A percentile compares a stretch with the other conserved stretches of the same genome.
Conservation (phyloP, 1,284 basidiomycete species). For the Tremellales sp. region DNA sequence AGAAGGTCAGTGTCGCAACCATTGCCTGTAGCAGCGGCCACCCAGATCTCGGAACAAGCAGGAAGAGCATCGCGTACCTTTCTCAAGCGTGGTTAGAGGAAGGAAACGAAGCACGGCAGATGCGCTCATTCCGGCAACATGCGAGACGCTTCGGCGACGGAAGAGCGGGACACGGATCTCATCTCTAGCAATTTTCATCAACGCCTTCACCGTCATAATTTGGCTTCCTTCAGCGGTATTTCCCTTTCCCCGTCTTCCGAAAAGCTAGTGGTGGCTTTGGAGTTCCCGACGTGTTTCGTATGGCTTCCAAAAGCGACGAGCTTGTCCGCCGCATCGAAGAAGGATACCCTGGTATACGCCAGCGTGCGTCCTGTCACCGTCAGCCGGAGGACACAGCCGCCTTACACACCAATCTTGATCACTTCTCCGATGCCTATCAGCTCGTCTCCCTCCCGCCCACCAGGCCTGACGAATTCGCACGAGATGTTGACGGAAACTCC, state of each 20-base stretch:
- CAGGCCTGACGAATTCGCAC: conserved; percentile 47
- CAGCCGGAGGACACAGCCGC: conserved; percentile 12
- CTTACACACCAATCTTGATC: conserved; percentile 34
- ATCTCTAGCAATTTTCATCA: too few relatives aligned
- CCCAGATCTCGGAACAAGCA: too few relatives aligned
- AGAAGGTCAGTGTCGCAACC: too few relatives aligned
- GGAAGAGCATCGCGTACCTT: too few relatives aligned
- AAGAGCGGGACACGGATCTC: too few relatives aligned
- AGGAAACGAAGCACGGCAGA: too few relatives aligned
- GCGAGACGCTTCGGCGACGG: too few relatives aligned
- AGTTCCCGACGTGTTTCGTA: conserved; percentile 45
- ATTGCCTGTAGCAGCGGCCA: too few relatives aligned
- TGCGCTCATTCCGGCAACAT: too few relatives aligned
- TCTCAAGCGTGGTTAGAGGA: too few relatives aligned
- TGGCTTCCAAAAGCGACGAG: conserved; percentile 47
- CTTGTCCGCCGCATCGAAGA: conserved; percentile 36
- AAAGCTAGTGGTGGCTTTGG: conserved; percentile 24
- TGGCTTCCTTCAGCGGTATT: conserved; percentile 14
- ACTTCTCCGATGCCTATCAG: conserved; percentile 41
- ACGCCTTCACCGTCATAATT: too few relatives aligned
- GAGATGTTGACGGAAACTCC: conserved; percentile 46
- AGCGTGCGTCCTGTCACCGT: conserved; percentile 29
- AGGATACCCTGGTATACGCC: conserved; percentile 40
- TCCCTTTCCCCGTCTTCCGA: conserved; percentile 38
- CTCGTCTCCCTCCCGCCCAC: conserved; percentile 34